These are phyloP conservation scores for Lactifluus subvellereus DNA, from an alignment of 768 basidiomycete species.

Conservation along the genomic window DNA sequence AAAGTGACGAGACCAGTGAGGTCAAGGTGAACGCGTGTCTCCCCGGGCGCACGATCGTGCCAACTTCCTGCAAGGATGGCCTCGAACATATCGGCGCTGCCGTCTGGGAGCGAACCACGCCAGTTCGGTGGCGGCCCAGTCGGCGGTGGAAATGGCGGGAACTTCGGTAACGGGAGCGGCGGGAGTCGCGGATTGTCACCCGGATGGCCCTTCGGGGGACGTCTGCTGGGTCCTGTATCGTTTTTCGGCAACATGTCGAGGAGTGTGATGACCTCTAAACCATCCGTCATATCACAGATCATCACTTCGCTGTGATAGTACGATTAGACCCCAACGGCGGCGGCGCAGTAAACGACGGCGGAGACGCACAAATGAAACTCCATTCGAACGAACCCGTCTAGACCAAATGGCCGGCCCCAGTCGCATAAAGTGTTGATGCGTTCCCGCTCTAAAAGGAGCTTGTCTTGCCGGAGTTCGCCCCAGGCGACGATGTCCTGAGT, in stretches of 20 bases:
- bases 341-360: neutral
- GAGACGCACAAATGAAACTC: conserved; percentile 21
- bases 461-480: conserved; percentile 26
- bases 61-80: no score
- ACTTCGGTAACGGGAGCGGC: no score
- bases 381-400: conserved; percentile 33
- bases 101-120: no score
- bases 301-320: conserved; percentile 14
- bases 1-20: no score
- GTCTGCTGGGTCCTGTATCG: neutral
- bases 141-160: no score
- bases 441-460: conserved; percentile 24
- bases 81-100: no score
- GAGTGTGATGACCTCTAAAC: conserved; percentile 16
- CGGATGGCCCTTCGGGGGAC: no score
- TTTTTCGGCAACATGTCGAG: conserved; percentile 7
- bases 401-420: conserved; percentile 31
- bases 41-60: no score
- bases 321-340: neutral
- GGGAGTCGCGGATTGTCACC: no score
- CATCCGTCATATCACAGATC: no score
- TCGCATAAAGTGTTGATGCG: conserved; percentile 31
- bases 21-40: no score
- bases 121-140: no score
- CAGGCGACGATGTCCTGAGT: conserved; percentile 34